Conservation (phyloP, 805 yeast genomes). For the Lachancea waltii region DNA sequence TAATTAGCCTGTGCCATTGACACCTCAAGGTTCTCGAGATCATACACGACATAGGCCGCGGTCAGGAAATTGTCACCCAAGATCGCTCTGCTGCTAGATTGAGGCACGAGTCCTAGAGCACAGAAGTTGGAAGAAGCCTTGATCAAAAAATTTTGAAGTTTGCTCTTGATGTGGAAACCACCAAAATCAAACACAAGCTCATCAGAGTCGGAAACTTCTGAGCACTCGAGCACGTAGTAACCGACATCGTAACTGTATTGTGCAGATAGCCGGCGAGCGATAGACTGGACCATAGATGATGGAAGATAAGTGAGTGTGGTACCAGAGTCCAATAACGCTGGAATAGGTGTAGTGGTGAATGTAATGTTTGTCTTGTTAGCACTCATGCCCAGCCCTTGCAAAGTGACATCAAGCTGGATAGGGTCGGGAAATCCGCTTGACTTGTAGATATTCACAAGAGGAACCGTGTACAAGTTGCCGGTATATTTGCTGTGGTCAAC, state of each 20-base stretch:
- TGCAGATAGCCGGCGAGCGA: conserved; percentile 37
- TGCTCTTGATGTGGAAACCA: conserved; percentile 49
- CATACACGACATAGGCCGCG: conserved; percentile 58
- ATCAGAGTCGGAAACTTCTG: conserved; percentile 24
- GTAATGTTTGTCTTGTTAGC: conserved; percentile 24
- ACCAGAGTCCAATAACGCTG: conserved; percentile 50
- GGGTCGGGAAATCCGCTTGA: conserved; percentile 16
- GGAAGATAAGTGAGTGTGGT: conserved; percentile 49
- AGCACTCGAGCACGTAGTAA: conserved; percentile 44
- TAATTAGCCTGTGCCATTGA: conserved; percentile 47
- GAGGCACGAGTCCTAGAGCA: conserved; percentile 38
- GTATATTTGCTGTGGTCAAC: conserved; percentile 56
- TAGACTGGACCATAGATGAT: conserved; percentile 16
- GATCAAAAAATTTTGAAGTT: conserved; percentile 35
- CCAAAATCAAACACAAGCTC: conserved; percentile 48
- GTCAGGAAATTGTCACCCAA: conserved; percentile 55
- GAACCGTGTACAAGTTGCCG: conserved; percentile 46
- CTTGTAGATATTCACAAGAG: conserved; percentile 38
- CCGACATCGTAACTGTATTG: conserved; percentile 37
- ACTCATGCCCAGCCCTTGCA: conserved; percentile 28
- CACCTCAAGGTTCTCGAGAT: conserved; percentile 49
- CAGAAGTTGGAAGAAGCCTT: conserved; percentile 31
- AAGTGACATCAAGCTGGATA: conserved; percentile 23
- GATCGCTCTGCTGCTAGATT: conserved; percentile 28
- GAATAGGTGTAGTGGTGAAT: conserved; percentile 21